Conservation (phyloP, 2,329 filamentous ascomycete species). For the Pyrenochaeta sp. region DNA sequence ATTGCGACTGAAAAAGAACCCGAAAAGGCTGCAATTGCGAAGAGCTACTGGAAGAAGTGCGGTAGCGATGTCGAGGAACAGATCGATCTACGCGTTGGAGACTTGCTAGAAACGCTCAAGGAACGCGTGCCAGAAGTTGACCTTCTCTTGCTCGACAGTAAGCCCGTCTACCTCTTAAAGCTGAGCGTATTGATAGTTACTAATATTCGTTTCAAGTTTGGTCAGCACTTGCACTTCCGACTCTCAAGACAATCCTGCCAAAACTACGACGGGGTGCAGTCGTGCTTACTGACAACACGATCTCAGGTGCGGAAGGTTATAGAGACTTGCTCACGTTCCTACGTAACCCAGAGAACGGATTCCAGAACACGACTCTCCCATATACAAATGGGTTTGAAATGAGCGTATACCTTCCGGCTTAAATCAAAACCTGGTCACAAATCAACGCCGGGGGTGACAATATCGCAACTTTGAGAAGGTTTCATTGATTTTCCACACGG, state of each 20-base stretch:
- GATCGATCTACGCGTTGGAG: constrained; percentile 66
- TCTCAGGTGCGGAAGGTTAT: constrained; percentile 51
- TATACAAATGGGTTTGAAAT: constrained; percentile 59
- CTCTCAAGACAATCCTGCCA: constrained; percentile 57
- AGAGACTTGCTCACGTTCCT: constrained; percentile 58
- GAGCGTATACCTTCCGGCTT: too few species aligned
- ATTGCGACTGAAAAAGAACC: constrained; percentile 68
- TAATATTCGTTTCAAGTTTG: constrained; percentile 55
- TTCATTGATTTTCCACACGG: too few species aligned
- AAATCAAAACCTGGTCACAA: too few species aligned
- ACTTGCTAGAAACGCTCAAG: constrained; percentile 65
- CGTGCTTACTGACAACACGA: constrained; percentile 60
- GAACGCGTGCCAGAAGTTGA: constrained; percentile 60
- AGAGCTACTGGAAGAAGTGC: constrained; percentile 60
- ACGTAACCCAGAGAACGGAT: constrained; percentile 56
- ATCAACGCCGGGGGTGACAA: too few species aligned
- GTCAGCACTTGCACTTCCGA: constrained; percentile 62
- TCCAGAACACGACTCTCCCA: constrained; percentile 58
- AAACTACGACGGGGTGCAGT: constrained; percentile 57
- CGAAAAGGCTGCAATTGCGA: constrained; percentile 60
- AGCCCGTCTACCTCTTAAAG: constrained; percentile 37
- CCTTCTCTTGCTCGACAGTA: constrained; percentile 67
- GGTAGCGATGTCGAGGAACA: constrained; percentile 57
- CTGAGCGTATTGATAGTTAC: not conserved
- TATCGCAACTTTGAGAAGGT: too few species aligned